Percentiles rank a stretch among this genome's conserved stretches.
Evolutionary conservation across 257 asterid genomes (phyloP).

Genomic region (Salvia miltiorrhiza): DNA sequence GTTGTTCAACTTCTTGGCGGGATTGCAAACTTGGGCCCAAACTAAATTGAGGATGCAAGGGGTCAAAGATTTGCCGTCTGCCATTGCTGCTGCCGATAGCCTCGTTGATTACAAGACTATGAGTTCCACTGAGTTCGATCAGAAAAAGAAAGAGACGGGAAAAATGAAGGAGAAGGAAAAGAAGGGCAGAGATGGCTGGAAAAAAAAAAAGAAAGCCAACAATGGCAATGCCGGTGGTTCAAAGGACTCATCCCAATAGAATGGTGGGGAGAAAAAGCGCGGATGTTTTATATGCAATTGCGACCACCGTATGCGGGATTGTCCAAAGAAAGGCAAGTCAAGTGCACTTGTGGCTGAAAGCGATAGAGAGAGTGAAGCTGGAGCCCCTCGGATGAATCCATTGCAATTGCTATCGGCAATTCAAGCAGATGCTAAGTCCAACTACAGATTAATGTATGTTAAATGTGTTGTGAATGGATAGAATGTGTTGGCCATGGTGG

Average conservation of each 20-base stretch:
- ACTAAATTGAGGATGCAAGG: background rate
- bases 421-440: no score
- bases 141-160: background rate
- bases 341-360: background rate
- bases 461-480: no score
- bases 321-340: background rate
- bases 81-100: background rate
- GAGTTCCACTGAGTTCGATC: background rate
- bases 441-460: no score
- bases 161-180: background rate
- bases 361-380: accelerated
- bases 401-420: background rate
- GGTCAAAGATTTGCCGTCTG: background rate
- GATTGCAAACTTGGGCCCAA: background rate
- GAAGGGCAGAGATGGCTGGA: background rate
- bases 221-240: no score
- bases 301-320: background rate
- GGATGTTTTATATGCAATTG: background rate
- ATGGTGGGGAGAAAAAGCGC: background rate
- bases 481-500: no score
- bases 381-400: background rate
- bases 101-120: no score
- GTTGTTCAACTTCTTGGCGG: background rate
- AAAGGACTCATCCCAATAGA: background rate
- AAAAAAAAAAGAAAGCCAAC: background rate